Evolutionary conservation across 2,329 filamentous ascomycete species (phyloP).

Genomic region (Thermothelomyces thermophilus): DNA sequence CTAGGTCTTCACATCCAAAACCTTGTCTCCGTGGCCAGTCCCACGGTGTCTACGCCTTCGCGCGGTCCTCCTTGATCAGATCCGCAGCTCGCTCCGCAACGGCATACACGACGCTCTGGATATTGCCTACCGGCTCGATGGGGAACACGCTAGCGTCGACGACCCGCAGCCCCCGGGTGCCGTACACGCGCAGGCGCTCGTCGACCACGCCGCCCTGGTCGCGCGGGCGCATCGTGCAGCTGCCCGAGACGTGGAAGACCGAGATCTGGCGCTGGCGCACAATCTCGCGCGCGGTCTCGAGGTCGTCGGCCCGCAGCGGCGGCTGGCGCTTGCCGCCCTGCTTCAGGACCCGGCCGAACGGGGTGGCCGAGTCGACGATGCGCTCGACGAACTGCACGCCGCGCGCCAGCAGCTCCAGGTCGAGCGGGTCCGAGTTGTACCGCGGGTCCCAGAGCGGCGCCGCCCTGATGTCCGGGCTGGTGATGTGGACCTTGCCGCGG

Average conservation of each 20-base stretch:
- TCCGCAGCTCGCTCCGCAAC: slow-evolving; percentile 24
- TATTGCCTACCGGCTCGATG: slow-evolving; percentile 22
- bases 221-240: slow-evolving; percentile 29
- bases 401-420: slow-evolving; percentile 45
- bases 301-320: slow-evolving; percentile 26
- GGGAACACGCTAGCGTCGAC: slow-evolving; percentile 23
- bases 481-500: slow-evolving; percentile 53
- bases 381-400: slow-evolving; percentile 38
- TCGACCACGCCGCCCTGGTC: slow-evolving; percentile 22
- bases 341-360: slow-evolving; percentile 37
- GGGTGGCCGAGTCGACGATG: slow-evolving; percentile 31
- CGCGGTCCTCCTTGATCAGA: slow-evolving; percentile 23
- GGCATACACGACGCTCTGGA: slow-evolving; percentile 22
- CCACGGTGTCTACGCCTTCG: too few species aligned
- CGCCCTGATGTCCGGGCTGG: slow-evolving; percentile 34
- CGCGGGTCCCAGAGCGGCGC: slow-evolving; percentile 47
- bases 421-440: slow-evolving; percentile 50
- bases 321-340: slow-evolving; percentile 33
- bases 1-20: too few species aligned
- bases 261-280: slow-evolving; percentile 32
- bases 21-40: too few species aligned
- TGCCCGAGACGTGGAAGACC: slow-evolving; percentile 44
- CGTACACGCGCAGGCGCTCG: slow-evolving; percentile 18
- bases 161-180: slow-evolving; percentile 15
- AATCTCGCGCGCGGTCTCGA: slow-evolving; percentile 33